Conservation (phyloP, 352 stramenopile species). For the Phytophthora cajani region DNA sequence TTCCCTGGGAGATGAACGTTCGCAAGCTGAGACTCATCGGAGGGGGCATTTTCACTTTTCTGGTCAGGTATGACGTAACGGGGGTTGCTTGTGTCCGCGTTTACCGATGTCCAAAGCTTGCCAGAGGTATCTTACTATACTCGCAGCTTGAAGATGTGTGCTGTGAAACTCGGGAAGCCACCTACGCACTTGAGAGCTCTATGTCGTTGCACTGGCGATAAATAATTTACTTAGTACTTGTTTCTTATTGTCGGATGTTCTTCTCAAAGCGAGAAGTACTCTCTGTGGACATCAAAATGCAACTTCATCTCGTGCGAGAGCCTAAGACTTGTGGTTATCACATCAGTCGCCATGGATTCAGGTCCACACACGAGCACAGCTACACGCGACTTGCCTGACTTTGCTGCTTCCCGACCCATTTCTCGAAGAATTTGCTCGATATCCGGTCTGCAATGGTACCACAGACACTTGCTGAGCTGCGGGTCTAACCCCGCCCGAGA, state of each 20-base stretch:
- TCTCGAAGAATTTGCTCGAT: slow-evolving; percentile 25
- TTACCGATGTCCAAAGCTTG: too few relatives aligned
- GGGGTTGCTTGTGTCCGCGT: too few relatives aligned
- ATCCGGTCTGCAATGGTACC: slow-evolving; percentile 34
- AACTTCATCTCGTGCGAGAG: slow-evolving; percentile 35
- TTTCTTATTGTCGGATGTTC: background rate
- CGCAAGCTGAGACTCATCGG: too few relatives aligned
- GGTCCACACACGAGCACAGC: slow-evolving; percentile 51
- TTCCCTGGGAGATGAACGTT: too few relatives aligned
- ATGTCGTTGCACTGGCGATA: too few relatives aligned
- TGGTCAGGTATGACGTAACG: too few relatives aligned
- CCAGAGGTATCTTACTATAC: too few relatives aligned
- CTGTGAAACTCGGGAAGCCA: too few relatives aligned
- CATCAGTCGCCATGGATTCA: slow-evolving; percentile 30
- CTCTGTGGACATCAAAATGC: slow-evolving; percentile 46
- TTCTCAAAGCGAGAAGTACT: slow-evolving; percentile 26
- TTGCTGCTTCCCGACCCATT: slow-evolving; percentile 25
- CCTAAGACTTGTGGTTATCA: slow-evolving; percentile 22
- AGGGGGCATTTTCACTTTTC: too few relatives aligned
- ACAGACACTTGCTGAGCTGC: slow-evolving; percentile 27
- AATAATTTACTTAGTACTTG: background rate
- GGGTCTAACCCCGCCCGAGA: slow-evolving; percentile 30
- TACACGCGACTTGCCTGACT: slow-evolving; percentile 25
- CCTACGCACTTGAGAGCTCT: too few relatives aligned
- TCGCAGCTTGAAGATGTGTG: too few relatives aligned